Conservation (phyloP, 2,329 filamentous ascomycete genomes). For the Alternaria rosae region DNA sequence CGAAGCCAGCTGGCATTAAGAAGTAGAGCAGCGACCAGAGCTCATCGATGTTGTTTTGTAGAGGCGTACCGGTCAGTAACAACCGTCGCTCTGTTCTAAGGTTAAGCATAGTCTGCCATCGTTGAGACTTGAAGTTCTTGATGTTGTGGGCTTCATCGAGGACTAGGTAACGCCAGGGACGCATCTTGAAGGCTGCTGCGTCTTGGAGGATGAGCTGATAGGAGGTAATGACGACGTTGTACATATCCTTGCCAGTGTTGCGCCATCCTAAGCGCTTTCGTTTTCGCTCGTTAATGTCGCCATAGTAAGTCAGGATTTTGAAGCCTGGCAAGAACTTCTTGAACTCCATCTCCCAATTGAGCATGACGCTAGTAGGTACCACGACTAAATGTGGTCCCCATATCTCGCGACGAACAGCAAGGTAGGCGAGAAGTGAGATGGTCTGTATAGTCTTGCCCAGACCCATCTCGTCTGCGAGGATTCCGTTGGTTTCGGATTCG, state of each 20-base stretch:
- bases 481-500: conserved; percentile 90
- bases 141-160: conserved; percentile 99
- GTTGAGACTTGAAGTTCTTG: conserved; percentile 98
- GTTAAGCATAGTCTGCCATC: conserved; percentile 93
- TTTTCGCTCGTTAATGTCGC: conserved; percentile 89
- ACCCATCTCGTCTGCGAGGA: conserved; percentile 97
- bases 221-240: conserved; percentile 97
- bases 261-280: conserved; percentile 92
- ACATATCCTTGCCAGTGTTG: conserved; percentile 76
- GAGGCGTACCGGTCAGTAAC: conserved; percentile 88
- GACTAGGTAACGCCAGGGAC: conserved; percentile 97
- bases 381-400: conserved; percentile 98
- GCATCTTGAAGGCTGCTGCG: conserved; percentile 88
- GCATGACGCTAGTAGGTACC: conserved; percentile 96
- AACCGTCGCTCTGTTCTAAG: conserved; percentile 91
- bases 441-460: conserved; percentile 98
- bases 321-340: conserved; percentile 99
- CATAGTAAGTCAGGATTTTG: conserved; percentile 97
- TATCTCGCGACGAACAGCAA: conserved; percentile 86
- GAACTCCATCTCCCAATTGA: conserved; percentile 99
- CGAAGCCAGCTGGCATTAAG: conserved; percentile 86
- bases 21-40: conserved; percentile 98
- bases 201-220: conserved; percentile 97
- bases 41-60: conserved; percentile 97
- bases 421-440: conserved; percentile 88